Evolutionary conservation across 129 eudicot species (phyloP), one percentile per base, ranked within the genome.

Genomic region (Artemisia argyi): DNA sequence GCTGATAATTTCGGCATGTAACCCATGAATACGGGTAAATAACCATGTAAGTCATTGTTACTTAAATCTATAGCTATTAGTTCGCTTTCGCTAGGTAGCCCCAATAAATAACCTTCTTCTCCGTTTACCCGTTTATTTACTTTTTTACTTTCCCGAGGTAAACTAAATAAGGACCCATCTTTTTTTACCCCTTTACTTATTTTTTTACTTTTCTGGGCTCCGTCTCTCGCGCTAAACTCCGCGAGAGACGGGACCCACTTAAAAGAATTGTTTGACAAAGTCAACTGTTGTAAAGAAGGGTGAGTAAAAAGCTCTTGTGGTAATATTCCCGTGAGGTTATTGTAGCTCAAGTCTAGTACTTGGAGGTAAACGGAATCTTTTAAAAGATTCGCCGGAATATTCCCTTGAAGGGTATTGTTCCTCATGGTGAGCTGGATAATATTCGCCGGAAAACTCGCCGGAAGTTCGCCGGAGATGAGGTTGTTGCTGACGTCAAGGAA

Each of bases 301-400:
- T 94, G 99, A 12, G 82, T 76, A 88, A 94, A 94, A 26, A 90
- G 69, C 76, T 84, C 79, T 77, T 85, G 76, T 13, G 97, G 97
- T 3, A 90, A 76, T 15, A 86, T 65, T 60, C 93, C 97, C 16
- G 57, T 69, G 83, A 90, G 88, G 16, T 65, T 75, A 84, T 95
- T 95, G 81, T 86, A 82, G 70, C 96, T 90, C 82, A 95, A 70
- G 81, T 95, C 99, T 46, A 95, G 12, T 2, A 94, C 99, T 69
- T 94, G 97, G 32, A 94, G 47, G 54, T 53, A 76, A 60, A 62
- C 48, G 44, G 83, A 59, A 14, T 39, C 32, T 28, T 13, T 46
- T 0, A 81, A 15, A 11, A 75, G 15, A 42, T 53, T 81, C 52
- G 53, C 77, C 56, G 85, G 86, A 35, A 93, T 66, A 22, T 69